Evolutionary conservation across 2,329 filamentous ascomycete species (phyloP).

Genomic region (Beauveria caledonica): DNA sequence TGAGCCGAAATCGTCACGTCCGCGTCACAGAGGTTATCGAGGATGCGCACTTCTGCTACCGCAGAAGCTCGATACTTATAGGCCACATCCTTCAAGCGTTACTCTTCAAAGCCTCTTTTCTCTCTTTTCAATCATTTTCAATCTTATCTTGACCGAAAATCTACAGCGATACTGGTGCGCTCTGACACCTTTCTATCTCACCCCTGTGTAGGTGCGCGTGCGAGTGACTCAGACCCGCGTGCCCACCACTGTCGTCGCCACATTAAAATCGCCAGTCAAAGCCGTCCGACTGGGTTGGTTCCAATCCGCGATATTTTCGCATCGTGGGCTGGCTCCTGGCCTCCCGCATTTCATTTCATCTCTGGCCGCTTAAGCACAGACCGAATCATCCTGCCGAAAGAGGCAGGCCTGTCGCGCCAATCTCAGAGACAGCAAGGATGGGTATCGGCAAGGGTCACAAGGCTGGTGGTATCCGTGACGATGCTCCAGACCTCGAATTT

Average conservation of each 20-base stretch:
- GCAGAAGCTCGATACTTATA: neutral
- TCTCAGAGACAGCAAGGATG: neutral
- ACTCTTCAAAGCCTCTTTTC: neutral
- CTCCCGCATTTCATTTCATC: neutral
- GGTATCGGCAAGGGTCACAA: constrained; percentile 10
- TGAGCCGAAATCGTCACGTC: neutral
- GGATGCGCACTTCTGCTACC: neutral
- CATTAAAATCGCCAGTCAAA: neutral
- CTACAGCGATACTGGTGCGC: neutral
- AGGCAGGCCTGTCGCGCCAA: neutral
- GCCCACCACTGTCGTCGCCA: constrained; percentile 5
- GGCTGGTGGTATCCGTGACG: constrained; percentile 2
- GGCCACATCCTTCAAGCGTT: neutral
- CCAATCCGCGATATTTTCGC: neutral
- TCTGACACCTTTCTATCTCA: neutral
- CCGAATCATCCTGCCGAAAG: neutral
- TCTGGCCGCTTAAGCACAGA: neutral
- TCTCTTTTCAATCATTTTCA: neutral
- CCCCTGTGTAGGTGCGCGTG: neutral
- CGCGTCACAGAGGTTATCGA: neutral
- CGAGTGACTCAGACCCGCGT: neutral
- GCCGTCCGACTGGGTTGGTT: neutral
- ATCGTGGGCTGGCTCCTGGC: neutral
- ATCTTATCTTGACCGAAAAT: no score
- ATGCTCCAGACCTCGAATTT: constrained; percentile 18